Conservation (phyloP, 257 asterid genomes). For the Mentha longifolia region DNA sequence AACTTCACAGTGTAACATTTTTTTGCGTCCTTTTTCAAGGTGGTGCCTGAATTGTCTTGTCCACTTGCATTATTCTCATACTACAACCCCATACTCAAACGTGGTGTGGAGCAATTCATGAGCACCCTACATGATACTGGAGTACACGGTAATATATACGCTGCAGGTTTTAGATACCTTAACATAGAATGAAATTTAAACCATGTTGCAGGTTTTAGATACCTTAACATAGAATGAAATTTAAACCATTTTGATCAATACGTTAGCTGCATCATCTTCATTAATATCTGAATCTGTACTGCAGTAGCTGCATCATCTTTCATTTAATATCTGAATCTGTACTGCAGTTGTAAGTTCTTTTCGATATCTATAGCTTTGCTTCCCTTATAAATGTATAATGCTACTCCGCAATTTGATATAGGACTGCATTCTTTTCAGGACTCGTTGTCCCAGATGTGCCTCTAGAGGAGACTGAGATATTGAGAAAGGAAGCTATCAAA, state of each 20-base stretch:
- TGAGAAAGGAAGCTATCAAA: constrained; percentile 76
- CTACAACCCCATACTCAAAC: constrained; percentile 90
- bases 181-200: not conserved
- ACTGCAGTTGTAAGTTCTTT: not conserved
- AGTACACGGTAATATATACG: constrained; percentile 61
- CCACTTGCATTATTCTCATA: constrained; percentile 84
- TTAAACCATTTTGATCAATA: not conserved
- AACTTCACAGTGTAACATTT: constrained; percentile 20
- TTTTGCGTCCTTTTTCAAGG: constrained; percentile 45
- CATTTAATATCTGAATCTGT: not conserved
- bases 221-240: constrained; percentile 1
- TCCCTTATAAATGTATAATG: not conserved
- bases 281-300: not conserved
- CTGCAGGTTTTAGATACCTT: not conserved
- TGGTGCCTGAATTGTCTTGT: constrained; percentile 79
- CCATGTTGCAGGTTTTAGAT: not conserved
- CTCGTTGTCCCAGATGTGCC: constrained; percentile 94
- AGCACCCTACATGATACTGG: constrained; percentile 70
- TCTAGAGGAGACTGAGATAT: constrained; percentile 80
- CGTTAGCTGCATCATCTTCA: not conserved
- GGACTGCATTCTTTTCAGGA: constrained; percentile 50
- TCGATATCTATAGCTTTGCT: not conserved
- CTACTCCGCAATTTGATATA: constrained; percentile 3
- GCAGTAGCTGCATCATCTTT: not conserved
- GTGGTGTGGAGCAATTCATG: constrained; percentile 84